Evolutionary conservation across 2,329 filamentous ascomycete species (phyloP), one percentile per base, ranked within the genome.

Genomic region (Atkinsonella hypoxylon): DNA sequence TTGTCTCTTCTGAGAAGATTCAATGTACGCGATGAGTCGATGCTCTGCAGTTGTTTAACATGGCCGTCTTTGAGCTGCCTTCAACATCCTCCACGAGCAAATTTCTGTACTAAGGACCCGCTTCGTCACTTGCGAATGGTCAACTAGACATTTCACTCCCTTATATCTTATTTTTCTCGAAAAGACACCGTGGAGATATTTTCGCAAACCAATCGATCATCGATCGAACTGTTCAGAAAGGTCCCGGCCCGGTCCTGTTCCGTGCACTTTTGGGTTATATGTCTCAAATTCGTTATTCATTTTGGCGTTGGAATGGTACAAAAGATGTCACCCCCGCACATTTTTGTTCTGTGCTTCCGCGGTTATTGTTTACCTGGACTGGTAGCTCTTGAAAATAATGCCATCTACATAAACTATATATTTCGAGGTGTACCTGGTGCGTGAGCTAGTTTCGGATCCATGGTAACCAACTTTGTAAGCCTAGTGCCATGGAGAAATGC

Each of bases 1-100:
- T 56, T 66, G 69, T 43, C 60, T 80, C n/a, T 79, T 78, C 58
- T 81, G 73, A 26, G 15, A 15, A 12, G 34, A 22, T 12, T 2
- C 39, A 17, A 45, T 3, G 5, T 45, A n/a, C 20, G 7, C 26
- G 44, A 15, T 9, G 4, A 6, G 40, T 3, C 4, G n/a, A 10
- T 38, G 3, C 4, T 13, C 12, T 20, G 42, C 22, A 13, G 48
- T 17, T 15, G 20, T n/a, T 49, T 38, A 22, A 34, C 32, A 22
- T 20, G n/a, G 10, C 38, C 10, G 31, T 9, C 26, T 40, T 11
- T 32, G 32, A 8, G 36, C 30, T 9, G 10, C 22, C 13, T 9
- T 30, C 9, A 34, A 39, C 41, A 40, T 30, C 11, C 4, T 6
- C 10, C 2, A 13, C 9, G 12, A 5, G 17, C 39, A 38, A 48